Conservation (phyloP, 345 rosid genomes). For the Acer negundo region DNA sequence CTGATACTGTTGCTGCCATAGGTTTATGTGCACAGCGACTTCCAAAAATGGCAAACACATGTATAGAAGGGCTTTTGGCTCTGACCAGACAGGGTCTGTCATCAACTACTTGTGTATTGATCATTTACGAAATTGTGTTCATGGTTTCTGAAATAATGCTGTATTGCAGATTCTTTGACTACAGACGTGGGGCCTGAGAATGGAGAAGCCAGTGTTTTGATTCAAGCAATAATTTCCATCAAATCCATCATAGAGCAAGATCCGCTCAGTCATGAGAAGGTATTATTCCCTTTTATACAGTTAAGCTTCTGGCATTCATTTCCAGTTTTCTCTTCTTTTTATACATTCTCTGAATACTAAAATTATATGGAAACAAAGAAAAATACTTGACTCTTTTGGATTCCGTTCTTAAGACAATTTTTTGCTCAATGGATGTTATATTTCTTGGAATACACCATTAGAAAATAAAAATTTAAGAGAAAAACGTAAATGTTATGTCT, state of each 20-base stretch:
- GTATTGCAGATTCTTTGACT: conserved; percentile 58
- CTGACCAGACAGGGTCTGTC: conserved; percentile 68
- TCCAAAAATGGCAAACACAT: conserved; percentile 64
- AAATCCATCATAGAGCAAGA: conserved; percentile 75
- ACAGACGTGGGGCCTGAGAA: conserved; percentile 42
- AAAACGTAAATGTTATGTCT: neutral
- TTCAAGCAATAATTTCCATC: conserved; percentile 76
- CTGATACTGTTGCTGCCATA: conserved; percentile 80
- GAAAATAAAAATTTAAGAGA: too few relatives aligned
- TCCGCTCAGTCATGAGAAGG: conserved; percentile 83
- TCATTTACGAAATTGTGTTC: conserved; percentile 3
- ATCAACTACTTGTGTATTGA: conserved; percentile 18
- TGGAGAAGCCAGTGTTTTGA: conserved; percentile 72
- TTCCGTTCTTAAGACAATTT: neutral
- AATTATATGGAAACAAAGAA: conserved; percentile 17
- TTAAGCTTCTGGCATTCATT: conserved; percentile 18
- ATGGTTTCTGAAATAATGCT: conserved; percentile 25
- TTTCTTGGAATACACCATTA: neutral
- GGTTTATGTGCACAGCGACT: conserved; percentile 80
- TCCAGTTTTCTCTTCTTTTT: conserved; percentile 3
- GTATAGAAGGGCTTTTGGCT: conserved; percentile 73
- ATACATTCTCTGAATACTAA: conserved; percentile 16
- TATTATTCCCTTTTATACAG: conserved; percentile 30
- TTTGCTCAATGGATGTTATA: neutral
- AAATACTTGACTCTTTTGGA: neutral